A percentile compares a stretch with the other conserved stretches of the same genome.
Evolutionary conservation across 2,329 filamentous ascomycete species (phyloP).

Genomic region (Trichoderma arundinaceum): DNA sequence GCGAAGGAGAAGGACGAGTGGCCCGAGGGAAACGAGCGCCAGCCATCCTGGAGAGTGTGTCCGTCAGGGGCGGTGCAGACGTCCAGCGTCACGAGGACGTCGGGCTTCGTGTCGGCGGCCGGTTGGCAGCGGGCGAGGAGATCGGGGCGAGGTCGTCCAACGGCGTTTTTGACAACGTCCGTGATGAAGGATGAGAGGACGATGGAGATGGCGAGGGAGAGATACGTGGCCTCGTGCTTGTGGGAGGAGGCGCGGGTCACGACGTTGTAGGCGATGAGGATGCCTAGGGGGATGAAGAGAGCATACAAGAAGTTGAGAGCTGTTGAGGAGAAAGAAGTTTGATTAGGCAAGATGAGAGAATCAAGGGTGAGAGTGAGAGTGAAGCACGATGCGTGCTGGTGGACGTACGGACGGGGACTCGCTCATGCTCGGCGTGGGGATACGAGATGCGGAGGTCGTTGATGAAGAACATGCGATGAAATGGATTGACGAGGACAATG

Average conservation of each 20-base stretch:
- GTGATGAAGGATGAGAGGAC: conserved; percentile 83
- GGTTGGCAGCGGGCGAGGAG: conserved; percentile 81
- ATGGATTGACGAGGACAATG: conserved; percentile 67
- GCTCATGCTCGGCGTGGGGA: conserved; percentile 82
- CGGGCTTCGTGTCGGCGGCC: conserved; percentile 50
- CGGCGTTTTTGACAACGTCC: conserved; percentile 87
- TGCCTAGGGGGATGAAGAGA: conserved; percentile 69
- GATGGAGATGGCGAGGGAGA: conserved; percentile 79
- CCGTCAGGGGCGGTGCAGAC: conserved; percentile 75
- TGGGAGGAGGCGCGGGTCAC: conserved; percentile 67
- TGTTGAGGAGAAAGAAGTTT: conserved; percentile 37
- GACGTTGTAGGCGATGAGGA: conserved; percentile 70
- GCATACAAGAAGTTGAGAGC: conserved; percentile 81
- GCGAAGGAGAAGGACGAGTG: conserved; percentile 81
- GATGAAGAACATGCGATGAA: conserved; percentile 92
- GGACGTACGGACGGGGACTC: conserved; percentile 74
- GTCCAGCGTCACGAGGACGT: conserved; percentile 65
- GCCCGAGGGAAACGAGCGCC: conserved; percentile 82
- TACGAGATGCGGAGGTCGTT: conserved; percentile 84
- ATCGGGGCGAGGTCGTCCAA: conserved; percentile 72
- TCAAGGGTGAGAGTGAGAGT: background rate
- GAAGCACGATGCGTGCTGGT: too few species aligned
- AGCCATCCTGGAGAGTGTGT: conserved; percentile 78
- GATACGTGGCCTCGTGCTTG: conserved; percentile 83
- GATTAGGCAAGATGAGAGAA: background rate